Evolutionary conservation across 2,329 filamentous ascomycete species (phyloP).

Genomic region (Metarhizium guizhouense): DNA sequence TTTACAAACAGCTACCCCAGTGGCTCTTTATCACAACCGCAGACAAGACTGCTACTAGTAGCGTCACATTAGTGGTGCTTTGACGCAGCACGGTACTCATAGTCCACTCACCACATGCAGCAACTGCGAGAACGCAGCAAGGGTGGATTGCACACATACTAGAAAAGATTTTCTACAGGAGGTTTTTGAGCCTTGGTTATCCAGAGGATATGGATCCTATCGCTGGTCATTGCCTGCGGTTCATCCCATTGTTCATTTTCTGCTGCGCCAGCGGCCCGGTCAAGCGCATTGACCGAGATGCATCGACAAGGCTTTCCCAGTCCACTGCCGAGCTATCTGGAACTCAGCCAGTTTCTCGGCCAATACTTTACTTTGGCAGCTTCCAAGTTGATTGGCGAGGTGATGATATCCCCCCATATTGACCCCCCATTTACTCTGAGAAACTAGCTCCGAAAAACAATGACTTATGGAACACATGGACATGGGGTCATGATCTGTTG

Average conservation of each 20-base stretch:
- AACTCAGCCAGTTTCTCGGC: too few relatives aligned
- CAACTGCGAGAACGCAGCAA: neutral
- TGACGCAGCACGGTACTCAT: constrained; percentile 1
- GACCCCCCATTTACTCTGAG: too few relatives aligned
- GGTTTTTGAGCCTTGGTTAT: too few relatives aligned
- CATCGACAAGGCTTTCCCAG: neutral
- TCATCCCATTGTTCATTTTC: too few relatives aligned
- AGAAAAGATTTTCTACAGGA: too few relatives aligned
- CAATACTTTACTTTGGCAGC: too few relatives aligned
- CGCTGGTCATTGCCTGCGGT: neutral
- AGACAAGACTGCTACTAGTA: neutral
- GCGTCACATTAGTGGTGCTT: constrained; percentile 1
- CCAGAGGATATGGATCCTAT: neutral
- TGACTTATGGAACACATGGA: neutral
- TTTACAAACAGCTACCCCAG: neutral
- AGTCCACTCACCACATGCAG: neutral
- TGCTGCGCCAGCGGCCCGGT: neutral
- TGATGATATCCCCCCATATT: too few relatives aligned
- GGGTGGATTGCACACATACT: neutral
- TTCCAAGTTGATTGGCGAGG: too few relatives aligned
- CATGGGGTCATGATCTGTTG: neutral
- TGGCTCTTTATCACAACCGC: neutral
- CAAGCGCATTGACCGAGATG: neutral
- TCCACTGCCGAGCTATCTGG: too few relatives aligned
- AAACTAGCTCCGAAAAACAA: too few relatives aligned